Percentiles rank a stretch among this genome's conserved stretches.
Evolutionary conservation across 495 filamentous ascomycete species (phyloP).

Genomic region (Diplogelasinospora grovesii): DNA sequence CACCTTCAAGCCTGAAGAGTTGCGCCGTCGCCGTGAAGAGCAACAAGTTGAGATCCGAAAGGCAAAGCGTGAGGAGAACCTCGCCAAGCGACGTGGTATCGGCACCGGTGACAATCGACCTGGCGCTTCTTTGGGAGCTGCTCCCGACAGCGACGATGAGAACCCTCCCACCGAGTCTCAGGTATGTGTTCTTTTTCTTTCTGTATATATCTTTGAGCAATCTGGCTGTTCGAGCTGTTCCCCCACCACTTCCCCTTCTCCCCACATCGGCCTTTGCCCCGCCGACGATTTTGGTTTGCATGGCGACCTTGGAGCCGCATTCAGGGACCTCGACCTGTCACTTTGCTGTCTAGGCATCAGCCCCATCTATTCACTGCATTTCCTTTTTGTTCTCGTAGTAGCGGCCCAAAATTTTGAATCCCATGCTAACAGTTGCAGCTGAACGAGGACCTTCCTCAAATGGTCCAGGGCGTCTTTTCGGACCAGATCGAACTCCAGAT

Average conservation of each 20-base stretch:
- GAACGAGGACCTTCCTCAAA: constrained; percentile 94
- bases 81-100: constrained; percentile 97
- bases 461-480: constrained; percentile 97
- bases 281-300: too few relatives aligned
- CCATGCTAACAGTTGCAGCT: constrained; percentile 55
- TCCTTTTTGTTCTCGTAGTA: too few relatives aligned
- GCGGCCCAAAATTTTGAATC: too few relatives aligned
- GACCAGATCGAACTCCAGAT: constrained; percentile 98
- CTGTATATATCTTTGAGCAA: not conserved
- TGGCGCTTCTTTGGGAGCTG: constrained; percentile 77
- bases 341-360: too few relatives aligned
- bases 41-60: constrained; percentile 98
- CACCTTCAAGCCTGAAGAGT: constrained; percentile 97
- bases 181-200: constrained; percentile 55
- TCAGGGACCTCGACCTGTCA: too few relatives aligned
- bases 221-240: not conserved
- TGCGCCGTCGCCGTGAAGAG: constrained; percentile 96
- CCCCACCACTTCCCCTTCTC: constrained; percentile 3
- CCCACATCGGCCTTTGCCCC: constrained; percentile 8
- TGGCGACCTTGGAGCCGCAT: constrained; percentile 8
- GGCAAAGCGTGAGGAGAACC: constrained; percentile 95
- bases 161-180: constrained; percentile 88
- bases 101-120: constrained; percentile 68
- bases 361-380: too few relatives aligned
- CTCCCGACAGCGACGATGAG: constrained; percentile 95